Conservation (phyloP, 208 protist genomes). For the Acanthamoeba lenticulata region DNA sequence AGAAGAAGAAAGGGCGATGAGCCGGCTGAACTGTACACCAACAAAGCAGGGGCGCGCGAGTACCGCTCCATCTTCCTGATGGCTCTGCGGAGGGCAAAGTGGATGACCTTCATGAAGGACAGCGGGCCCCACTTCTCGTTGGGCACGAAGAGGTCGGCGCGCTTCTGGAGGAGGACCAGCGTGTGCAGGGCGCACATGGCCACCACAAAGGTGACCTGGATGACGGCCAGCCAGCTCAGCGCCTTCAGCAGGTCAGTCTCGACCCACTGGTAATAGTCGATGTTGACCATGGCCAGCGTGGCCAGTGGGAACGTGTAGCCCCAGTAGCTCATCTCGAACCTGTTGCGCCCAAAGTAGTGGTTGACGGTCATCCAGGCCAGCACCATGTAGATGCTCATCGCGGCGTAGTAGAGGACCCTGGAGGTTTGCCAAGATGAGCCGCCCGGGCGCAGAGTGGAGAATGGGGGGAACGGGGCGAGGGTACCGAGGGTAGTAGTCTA, state of each 20-base stretch:
- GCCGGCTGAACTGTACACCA: neutral
- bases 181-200: slow-evolving; percentile 50
- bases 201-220: slow-evolving; percentile 24
- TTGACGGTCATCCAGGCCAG: neutral
- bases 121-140: slow-evolving; percentile 64
- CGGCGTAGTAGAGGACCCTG: neutral
- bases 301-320: slow-evolving; percentile 52
- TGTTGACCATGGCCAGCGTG: neutral
- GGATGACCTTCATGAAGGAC: slow-evolving; percentile 40
- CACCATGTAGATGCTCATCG: neutral
- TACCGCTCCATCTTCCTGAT: neutral
- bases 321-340: slow-evolving; percentile 64
- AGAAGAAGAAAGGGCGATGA: neutral
- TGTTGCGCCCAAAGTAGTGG: slow-evolving; percentile 41
- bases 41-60: too few relatives aligned
- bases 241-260: neutral
- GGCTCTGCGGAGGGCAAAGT: neutral
- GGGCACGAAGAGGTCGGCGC: slow-evolving; percentile 38
- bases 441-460: neutral
- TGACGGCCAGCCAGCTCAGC: neutral
- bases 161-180: neutral
- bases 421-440: neutral
- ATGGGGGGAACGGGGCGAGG: neutral
- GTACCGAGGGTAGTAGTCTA: slow-evolving; percentile 26
- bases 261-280: neutral